Evolutionary conservation across 2,329 filamentous ascomycete genomes (phyloP).

Genomic region (Fusarium devonianum): DNA sequence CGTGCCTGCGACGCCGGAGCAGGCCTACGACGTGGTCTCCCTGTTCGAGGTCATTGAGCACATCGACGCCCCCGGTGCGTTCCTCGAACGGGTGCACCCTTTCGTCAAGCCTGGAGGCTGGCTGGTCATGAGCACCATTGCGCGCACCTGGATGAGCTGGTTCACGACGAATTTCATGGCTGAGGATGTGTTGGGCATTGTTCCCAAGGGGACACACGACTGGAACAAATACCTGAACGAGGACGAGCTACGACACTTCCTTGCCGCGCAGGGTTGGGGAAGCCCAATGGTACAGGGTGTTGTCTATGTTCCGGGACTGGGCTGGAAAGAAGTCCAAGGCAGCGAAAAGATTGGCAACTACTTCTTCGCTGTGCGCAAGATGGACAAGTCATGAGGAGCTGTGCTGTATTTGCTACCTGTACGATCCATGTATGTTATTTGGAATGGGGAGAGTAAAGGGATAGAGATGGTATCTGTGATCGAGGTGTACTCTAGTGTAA

Average conservation of each 20-base stretch:
- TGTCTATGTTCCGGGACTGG: conserved; percentile 86
- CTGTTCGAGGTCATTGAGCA: conserved; percentile 97
- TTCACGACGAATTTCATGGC: conserved; percentile 91
- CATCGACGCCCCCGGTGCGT: conserved; percentile 76
- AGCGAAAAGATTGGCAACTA: conserved; percentile 93
- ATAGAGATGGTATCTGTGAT: neutral
- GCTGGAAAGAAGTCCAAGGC: conserved; percentile 83
- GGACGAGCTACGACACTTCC: conserved; percentile 70
- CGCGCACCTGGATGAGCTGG: conserved; percentile 87
- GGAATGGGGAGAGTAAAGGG: conserved; percentile 3
- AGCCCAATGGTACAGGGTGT: conserved; percentile 75
- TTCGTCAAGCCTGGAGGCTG: conserved; percentile 91
- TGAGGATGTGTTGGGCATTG: conserved; percentile 85
- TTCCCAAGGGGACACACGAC: conserved; percentile 92
- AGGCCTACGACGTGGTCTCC: conserved; percentile 79
- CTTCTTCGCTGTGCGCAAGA: conserved; percentile 82
- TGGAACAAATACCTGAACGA: conserved; percentile 97
- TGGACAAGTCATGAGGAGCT: conserved; percentile 24
- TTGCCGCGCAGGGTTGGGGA: conserved; percentile 65
- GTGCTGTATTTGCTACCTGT: conserved; percentile 5
- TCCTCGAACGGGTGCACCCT: conserved; percentile 73
- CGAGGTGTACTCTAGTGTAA: conserved; percentile 28
- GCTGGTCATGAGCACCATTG: conserved; percentile 92
- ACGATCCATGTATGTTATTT: conserved; percentile 16
- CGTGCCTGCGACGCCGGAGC: conserved; percentile 46